These are phyloP conservation scores for Aspergillus homomorphus DNA, from an alignment of 495 filamentous ascomycete genomes.

Conservation along the genomic window DNA sequence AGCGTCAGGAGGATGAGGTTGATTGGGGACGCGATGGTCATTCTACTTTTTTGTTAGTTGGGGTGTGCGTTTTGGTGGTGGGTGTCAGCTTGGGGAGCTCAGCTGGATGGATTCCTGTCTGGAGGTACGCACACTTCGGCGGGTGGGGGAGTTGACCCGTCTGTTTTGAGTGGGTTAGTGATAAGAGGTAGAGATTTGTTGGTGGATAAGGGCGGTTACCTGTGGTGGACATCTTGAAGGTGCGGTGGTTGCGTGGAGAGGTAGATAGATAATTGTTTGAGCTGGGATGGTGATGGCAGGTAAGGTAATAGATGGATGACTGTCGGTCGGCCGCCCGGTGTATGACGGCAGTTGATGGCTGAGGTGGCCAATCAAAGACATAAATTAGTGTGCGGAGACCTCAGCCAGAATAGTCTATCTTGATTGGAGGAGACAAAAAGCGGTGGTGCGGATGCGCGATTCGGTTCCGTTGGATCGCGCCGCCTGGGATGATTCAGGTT, in stretches of 20 bases:
- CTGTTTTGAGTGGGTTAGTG: constrained; percentile 10
- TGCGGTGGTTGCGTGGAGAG: neutral
- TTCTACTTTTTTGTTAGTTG: constrained; percentile 30
- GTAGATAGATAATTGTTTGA: neutral
- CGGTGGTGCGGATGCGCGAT: neutral
- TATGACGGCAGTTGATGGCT: neutral
- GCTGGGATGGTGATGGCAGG: neutral
- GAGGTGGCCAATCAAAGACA: neutral
- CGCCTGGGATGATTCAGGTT: neutral
- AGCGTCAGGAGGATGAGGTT: constrained; percentile 72
- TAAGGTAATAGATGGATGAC: constrained; percentile 2
- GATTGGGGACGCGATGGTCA: constrained; percentile 69
- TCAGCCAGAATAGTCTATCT: neutral
- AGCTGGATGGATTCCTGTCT: constrained; percentile 16
- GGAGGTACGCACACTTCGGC: constrained; percentile 29
- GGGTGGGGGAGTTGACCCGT: constrained; percentile 21
- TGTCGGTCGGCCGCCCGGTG: neutral
- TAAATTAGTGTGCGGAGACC: neutral
- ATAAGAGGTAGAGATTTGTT: neutral
- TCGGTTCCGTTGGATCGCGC: neutral
- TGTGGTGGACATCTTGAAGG: constrained; percentile 15
- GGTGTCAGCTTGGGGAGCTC: neutral
- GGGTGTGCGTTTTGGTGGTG: neutral
- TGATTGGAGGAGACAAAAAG: neutral
- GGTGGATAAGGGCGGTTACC: constrained; percentile 9